Percentiles rank a stretch among this genome's conserved stretches.
Evolutionary conservation across 441 rosid species (phyloP).

Genomic region (Pelargonium australe): DNA sequence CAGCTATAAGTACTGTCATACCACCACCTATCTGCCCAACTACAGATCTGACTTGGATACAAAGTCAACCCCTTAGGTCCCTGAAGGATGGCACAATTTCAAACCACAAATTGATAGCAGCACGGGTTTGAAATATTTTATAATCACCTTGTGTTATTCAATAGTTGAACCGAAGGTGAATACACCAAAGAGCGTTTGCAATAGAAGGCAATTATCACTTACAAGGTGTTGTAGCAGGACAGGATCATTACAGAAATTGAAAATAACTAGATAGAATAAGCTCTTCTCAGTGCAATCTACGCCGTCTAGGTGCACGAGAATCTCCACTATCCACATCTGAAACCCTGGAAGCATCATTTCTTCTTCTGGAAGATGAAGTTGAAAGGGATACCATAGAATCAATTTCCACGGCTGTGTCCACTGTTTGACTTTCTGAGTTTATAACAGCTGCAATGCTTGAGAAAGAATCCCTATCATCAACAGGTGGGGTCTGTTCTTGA

Average conservation of each 20-base stretch:
- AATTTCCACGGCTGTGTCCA: constrained; percentile 78
- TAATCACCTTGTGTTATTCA: constrained; percentile 22
- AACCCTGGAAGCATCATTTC: constrained; percentile 61
- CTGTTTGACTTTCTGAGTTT: constrained; percentile 62
- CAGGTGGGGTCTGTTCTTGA: constrained; percentile 69
- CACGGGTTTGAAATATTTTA: constrained; percentile 15
- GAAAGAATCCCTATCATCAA: constrained; percentile 84
- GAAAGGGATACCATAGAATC: constrained; percentile 79
- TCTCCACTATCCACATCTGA: constrained; percentile 78
- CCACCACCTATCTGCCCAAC: constrained; percentile 19
- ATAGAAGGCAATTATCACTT: constrained; percentile 25
- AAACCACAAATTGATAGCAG: constrained; percentile 21
- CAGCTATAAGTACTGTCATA: constrained; percentile 9
- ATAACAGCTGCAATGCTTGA: constrained; percentile 81
- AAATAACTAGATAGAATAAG: constrained; percentile 17
- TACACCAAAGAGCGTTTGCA: constrained; percentile 19
- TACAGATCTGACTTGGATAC: constrained; percentile 22
- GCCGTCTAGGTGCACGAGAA: constrained; percentile 77
- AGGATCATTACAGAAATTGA: constrained; percentile 15
- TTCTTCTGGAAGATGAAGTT: constrained; percentile 77
- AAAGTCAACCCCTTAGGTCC: constrained; percentile 12
- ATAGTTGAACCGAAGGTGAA: constrained; percentile 15
- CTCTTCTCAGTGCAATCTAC: constrained; percentile 48
- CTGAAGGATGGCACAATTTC: constrained; percentile 19
- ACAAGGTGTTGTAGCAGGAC: constrained; percentile 8